Evolutionary conservation across 1,284 basidiomycete genomes (phyloP).

Genomic region (Dichomitus squalens): DNA sequence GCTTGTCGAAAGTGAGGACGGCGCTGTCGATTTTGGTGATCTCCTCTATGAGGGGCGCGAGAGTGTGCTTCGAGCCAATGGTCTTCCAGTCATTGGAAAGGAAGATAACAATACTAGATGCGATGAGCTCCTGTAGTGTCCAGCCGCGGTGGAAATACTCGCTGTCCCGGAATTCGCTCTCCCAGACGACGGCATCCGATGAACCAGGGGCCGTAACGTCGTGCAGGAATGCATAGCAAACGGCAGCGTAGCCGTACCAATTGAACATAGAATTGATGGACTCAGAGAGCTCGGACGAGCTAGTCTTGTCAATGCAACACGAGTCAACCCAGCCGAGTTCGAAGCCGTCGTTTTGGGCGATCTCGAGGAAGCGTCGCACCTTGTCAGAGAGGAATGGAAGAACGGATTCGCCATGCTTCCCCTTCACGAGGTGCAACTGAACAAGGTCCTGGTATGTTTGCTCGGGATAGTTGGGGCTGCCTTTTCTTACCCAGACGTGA

Average conservation of each 20-base stretch:
- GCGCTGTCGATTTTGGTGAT: neutral
- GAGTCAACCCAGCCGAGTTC: neutral
- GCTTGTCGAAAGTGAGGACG: neutral
- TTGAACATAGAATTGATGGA: neutral
- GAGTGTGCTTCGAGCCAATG: constrained; percentile 4
- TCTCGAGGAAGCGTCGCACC: neutral
- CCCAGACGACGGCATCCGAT: neutral
- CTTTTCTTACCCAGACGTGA: neutral
- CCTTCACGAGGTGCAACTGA: neutral
- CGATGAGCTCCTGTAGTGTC: constrained; percentile 9
- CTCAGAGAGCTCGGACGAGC: neutral
- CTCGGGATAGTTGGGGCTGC: neutral
- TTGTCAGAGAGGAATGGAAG: neutral
- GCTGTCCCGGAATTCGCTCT: neutral
- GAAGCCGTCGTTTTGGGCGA: neutral
- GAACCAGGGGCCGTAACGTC: neutral
- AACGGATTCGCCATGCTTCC: neutral
- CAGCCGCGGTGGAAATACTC: neutral
- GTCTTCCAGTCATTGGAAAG: neutral
- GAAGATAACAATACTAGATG: constrained; percentile 1
- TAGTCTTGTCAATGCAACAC: neutral
- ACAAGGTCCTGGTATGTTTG: neutral
- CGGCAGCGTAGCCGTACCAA: neutral
- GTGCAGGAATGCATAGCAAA: neutral
- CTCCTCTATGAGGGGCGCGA: neutral